Evolutionary conservation across 768 basidiomycete genomes (phyloP).

Genomic region (Coprinellus micaceus): DNA sequence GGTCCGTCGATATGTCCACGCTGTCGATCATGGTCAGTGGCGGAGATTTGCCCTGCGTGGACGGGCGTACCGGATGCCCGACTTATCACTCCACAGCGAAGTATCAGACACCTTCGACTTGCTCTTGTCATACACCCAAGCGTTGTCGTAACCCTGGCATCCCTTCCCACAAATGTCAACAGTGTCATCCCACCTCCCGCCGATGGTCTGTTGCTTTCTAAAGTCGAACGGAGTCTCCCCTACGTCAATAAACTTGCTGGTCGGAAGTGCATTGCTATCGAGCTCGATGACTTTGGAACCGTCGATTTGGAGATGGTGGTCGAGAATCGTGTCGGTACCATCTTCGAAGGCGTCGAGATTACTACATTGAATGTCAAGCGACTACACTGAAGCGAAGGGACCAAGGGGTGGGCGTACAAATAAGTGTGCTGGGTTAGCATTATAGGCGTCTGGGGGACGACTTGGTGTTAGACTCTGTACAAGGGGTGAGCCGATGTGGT

Average conservation of each 20-base stretch:
- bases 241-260: slow-evolving; percentile 30
- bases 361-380: slow-evolving; percentile 23
- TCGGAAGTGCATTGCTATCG: slow-evolving; percentile 36
- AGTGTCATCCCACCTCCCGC: slow-evolving; percentile 32
- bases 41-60: background rate
- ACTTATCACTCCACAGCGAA: slow-evolving; percentile 44
- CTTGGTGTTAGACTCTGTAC: background rate
- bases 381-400: background rate
- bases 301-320: slow-evolving; percentile 28
- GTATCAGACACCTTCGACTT: slow-evolving; percentile 26
- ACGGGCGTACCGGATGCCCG: slow-evolving; percentile 42
- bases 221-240: slow-evolving; percentile 40
- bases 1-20: slow-evolving; percentile 47
- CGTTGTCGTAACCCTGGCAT: slow-evolving; percentile 48
- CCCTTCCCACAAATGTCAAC: slow-evolving; percentile 27
- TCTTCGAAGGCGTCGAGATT: slow-evolving; percentile 53
- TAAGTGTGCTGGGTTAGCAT: slow-evolving; percentile 57
- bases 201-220: slow-evolving; percentile 27
- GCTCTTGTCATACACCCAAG: slow-evolving; percentile 45
- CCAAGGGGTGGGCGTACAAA: slow-evolving; percentile 29
- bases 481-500: background rate
- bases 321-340: slow-evolving; percentile 31
- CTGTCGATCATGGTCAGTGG: slow-evolving; percentile 21
- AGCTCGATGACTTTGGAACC: slow-evolving; percentile 35
- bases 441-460: slow-evolving; percentile 42